Percentiles rank a stretch among this genome's conserved stretches.
Evolutionary conservation across 2,329 filamentous ascomycete species (phyloP).

Genomic region (Beauveria sp.): DNA sequence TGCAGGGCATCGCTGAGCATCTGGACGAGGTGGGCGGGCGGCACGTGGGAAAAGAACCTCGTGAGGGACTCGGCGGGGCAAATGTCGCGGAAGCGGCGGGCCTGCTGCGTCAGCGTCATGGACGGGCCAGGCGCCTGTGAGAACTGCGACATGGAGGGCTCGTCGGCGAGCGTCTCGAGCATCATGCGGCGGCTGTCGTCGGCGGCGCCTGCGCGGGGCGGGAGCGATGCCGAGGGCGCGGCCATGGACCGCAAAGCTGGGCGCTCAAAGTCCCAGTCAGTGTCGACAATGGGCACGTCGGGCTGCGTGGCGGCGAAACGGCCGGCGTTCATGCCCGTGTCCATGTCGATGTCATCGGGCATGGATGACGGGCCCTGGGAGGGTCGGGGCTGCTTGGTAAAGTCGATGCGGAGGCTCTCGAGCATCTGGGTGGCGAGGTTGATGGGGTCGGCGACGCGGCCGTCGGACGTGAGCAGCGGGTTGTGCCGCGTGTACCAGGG

Average conservation of each 20-base stretch:
- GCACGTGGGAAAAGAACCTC: slow-evolving; percentile 82
- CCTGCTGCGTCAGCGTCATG: slow-evolving; percentile 79
- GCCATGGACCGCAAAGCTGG: slow-evolving; percentile 51
- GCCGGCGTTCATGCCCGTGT: slow-evolving; percentile 38
- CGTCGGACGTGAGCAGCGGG: slow-evolving; percentile 64
- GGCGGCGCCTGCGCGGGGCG: slow-evolving; percentile 22
- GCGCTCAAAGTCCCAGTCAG: slow-evolving; percentile 81
- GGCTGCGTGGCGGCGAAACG: slow-evolving; percentile 78
- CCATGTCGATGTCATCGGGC: slow-evolving; percentile 62
- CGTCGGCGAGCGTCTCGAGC: slow-evolving; percentile 66
- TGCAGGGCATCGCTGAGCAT: slow-evolving; percentile 76
- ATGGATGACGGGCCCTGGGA: slow-evolving; percentile 28
- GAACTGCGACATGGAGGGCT: slow-evolving; percentile 84
- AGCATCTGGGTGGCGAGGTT: slow-evolving; percentile 92
- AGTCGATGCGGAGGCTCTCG: slow-evolving; percentile 82
- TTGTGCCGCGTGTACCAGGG: slow-evolving; percentile 91
- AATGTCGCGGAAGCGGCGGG: slow-evolving; percentile 83
- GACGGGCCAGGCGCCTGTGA: slow-evolving; percentile 70
- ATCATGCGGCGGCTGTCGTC: slow-evolving; percentile 33
- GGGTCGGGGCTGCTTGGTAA: slow-evolving; percentile 58
- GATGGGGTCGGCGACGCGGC: slow-evolving; percentile 69
- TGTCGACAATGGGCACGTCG: slow-evolving; percentile 66
- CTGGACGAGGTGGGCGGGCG: slow-evolving; percentile 66
- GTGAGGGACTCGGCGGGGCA: slow-evolving; percentile 81
- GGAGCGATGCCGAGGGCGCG: slow-evolving; percentile 29